Evolutionary conservation across 2,329 filamentous ascomycete genomes (phyloP).

Genomic region (Furcasterigmium furcatum): DNA sequence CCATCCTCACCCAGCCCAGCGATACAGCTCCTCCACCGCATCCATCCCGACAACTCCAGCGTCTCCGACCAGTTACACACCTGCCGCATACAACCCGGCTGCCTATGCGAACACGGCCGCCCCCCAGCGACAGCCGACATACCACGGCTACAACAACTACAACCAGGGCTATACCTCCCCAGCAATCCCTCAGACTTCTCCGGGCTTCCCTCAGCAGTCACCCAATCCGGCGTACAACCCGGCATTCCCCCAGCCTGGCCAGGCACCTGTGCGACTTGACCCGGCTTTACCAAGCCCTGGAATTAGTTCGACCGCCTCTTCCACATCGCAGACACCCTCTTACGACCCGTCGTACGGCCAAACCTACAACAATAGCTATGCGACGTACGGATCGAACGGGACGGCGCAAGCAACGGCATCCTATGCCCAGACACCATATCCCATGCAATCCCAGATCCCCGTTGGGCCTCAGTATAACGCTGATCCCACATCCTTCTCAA

Average conservation of each 20-base stretch:
- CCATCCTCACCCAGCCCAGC: conserved; percentile 36
- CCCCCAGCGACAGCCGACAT: conserved; percentile 49
- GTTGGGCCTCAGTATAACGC: conserved; percentile 47
- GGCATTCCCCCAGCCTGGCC: conserved; percentile 7
- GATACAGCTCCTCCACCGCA: conserved; percentile 33
- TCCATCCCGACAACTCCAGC: conserved; percentile 26
- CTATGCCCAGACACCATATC: conserved; percentile 46
- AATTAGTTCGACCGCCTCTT: conserved; percentile 27
- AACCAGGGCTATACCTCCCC: conserved; percentile 37
- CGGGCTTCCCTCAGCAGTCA: conserved; percentile 32
- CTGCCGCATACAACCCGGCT: conserved; percentile 56
- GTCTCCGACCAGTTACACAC: conserved; percentile 39
- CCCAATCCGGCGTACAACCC: conserved; percentile 28
- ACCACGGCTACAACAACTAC: conserved; percentile 45
- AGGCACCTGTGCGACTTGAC: background rate
- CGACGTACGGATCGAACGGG: conserved; percentile 34
- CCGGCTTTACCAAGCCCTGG: conserved; percentile 9
- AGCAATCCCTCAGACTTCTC: conserved; percentile 27
- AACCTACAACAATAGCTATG: conserved; percentile 19
- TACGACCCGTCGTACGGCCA: conserved; percentile 30
- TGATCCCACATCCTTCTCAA: conserved; percentile 43
- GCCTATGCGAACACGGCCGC: conserved; percentile 42
- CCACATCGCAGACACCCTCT: conserved; percentile 19
- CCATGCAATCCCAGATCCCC: conserved; percentile 48
- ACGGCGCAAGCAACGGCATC: conserved; percentile 12